These are phyloP conservation scores for Boeremia exigua DNA, from an alignment of 2,329 filamentous ascomycete genomes.

Conservation along the genomic window DNA sequence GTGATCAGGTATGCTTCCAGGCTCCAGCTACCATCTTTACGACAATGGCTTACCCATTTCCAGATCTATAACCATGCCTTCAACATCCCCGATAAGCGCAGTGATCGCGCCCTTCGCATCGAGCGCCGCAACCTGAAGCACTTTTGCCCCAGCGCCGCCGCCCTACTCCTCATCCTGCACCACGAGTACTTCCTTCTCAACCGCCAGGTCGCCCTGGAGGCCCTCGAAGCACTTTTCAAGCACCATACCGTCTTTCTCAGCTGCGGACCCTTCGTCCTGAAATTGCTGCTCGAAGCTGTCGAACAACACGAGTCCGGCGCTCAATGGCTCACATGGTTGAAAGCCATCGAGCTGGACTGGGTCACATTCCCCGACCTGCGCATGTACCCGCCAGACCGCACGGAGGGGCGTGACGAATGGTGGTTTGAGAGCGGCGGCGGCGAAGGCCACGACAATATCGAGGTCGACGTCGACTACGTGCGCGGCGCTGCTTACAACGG, in stretches of 20 bases:
- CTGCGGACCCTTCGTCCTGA: constrained; percentile 46
- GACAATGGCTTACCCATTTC: not conserved
- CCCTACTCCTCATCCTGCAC: constrained; percentile 42
- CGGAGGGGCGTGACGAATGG: constrained; percentile 31
- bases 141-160: constrained; percentile 39
- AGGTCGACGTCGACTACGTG: constrained; percentile 40
- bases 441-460: constrained; percentile 17
- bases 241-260: constrained; percentile 42
- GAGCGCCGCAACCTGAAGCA: constrained; percentile 44
- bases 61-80: constrained; percentile 44
- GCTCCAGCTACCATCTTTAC: not conserved
- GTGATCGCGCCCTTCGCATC: constrained; percentile 38
- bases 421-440: constrained; percentile 29
- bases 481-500: constrained; percentile 32
- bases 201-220: constrained; percentile 43
- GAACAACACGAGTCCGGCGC: constrained; percentile 33
- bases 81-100: constrained; percentile 31
- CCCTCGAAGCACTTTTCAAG: constrained; percentile 44
- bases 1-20: constrained; percentile 38
- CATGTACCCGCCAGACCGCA: constrained; percentile 39
- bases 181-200: constrained; percentile 44
- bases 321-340: constrained; percentile 41
- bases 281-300: constrained; percentile 35
- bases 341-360: constrained; percentile 44
- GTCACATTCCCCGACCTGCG: constrained; percentile 43